phyloP scores from a whole-genome alignment of 441 rosid species.

The Pelargonium australe region DNA sequence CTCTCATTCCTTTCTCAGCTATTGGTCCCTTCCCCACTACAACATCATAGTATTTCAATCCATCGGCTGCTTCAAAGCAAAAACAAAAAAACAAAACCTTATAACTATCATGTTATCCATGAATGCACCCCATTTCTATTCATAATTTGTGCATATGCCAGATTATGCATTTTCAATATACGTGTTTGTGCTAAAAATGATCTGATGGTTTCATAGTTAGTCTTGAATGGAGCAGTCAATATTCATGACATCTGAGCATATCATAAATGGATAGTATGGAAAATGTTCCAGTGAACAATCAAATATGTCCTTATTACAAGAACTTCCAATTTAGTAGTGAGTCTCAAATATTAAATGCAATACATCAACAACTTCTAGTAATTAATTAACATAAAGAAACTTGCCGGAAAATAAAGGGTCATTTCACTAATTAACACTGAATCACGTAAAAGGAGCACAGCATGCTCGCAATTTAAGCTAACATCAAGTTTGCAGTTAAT shows the following conservation, averaged over 20 bases:
- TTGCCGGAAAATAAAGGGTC: too few relatives aligned
- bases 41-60: conserved; percentile 77
- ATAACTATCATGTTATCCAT: not conserved
- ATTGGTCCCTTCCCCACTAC: conserved; percentile 72
- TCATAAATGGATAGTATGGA: not conserved
- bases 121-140: not conserved
- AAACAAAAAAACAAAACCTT: not conserved
- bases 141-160: not conserved
- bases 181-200: not conserved
- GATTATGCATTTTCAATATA: not conserved
- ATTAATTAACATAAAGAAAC: not conserved
- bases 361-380: not conserved
- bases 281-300: not conserved
- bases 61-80: conserved; percentile 49
- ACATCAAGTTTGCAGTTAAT: not conserved
- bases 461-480: not conserved
- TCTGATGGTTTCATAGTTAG: not conserved
- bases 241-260: not conserved
- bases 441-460: not conserved
- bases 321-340: not conserved
- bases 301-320: not conserved
- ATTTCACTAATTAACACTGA: too few relatives aligned
- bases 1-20: conserved; percentile 75
- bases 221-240: not conserved
- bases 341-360: not conserved